These are phyloP conservation scores for Metschnikowia peoriensis DNA, from an alignment of 805 yeast species.

Conservation along the genomic window DNA sequence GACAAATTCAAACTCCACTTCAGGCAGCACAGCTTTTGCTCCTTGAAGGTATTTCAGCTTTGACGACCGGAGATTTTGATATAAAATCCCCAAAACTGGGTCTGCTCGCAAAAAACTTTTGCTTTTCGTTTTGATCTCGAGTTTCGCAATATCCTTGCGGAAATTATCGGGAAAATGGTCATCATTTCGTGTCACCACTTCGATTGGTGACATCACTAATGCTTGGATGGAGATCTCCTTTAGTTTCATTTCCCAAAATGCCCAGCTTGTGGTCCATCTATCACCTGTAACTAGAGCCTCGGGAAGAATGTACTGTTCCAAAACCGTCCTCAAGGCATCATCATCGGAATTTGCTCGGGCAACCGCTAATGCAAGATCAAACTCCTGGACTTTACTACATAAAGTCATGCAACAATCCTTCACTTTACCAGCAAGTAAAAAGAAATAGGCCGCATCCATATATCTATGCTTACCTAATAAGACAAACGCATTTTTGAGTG, in stretches of 20 bases:
- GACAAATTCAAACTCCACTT: constrained; percentile 60
- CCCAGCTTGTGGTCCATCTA: constrained; percentile 81
- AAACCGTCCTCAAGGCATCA: constrained; percentile 36
- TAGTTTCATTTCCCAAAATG: constrained; percentile 59
- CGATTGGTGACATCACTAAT: constrained; percentile 54
- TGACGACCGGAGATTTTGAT: constrained; percentile 56
- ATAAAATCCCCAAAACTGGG: constrained; percentile 73
- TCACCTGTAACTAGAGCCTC: constrained; percentile 60
- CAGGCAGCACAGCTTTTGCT: constrained; percentile 41
- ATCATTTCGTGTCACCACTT: constrained; percentile 23
- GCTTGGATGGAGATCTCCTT: constrained; percentile 56
- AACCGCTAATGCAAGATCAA: constrained; percentile 74
- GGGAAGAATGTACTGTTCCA: constrained; percentile 54
- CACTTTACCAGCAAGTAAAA: constrained; percentile 71
- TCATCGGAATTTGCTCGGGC: constrained; percentile 62
- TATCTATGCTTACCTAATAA: constrained; percentile 84
- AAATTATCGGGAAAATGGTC: constrained; percentile 24
- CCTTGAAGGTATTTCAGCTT: constrained; percentile 51
- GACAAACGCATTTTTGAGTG: constrained; percentile 89
- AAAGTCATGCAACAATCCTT: constrained; percentile 78
- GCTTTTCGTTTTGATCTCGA: constrained; percentile 18
- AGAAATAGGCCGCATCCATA: constrained; percentile 85
- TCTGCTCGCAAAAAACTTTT: constrained; percentile 64
- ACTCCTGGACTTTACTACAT: constrained; percentile 62
- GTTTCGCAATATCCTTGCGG: constrained; percentile 12